Conservation (phyloP, 176 grass and related monocot genomes). For the Areca catechu region DNA sequence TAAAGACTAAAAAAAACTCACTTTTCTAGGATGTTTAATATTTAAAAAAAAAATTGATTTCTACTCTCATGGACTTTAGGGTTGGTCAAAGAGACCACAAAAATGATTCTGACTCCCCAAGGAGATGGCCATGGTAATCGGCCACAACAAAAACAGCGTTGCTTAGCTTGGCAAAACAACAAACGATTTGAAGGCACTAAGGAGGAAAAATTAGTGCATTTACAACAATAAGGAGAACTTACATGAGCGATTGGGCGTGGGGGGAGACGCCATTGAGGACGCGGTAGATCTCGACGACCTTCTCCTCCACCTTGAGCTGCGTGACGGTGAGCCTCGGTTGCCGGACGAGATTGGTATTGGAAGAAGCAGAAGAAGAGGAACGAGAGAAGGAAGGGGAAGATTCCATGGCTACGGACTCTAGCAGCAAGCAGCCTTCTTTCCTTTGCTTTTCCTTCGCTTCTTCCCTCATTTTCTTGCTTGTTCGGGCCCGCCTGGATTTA, state of each 20-base stretch:
- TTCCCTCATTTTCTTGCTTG: no score
- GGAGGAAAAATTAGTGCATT: neutral
- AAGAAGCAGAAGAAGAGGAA: neutral
- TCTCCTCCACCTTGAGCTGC: conserved; percentile 63
- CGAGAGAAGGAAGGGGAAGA: conserved; percentile 17
- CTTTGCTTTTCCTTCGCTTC: no score
- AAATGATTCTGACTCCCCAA: no score
- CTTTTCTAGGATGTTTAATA: no score
- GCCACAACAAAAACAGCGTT: no score
- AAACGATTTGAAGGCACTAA: conserved; percentile 2
- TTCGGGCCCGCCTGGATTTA: no score
- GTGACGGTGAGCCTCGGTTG: conserved; percentile 43
- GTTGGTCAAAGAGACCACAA: no score
- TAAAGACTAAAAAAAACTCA: no score
- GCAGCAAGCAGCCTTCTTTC: no score
- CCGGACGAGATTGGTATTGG: neutral
- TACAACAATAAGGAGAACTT: conserved; percentile 1
- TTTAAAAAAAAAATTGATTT: no score
- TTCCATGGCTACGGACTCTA: conserved; percentile 18
- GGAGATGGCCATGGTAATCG: no score
- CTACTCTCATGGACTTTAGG: no score
- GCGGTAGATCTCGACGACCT: conserved; percentile 61
- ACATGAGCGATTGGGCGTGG: conserved; percentile 49
- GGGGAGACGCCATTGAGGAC: conserved; percentile 35
- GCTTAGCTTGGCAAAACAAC: neutral